Conservation (phyloP, 345 rosid genomes). For the Eucalyptus grandis region DNA sequence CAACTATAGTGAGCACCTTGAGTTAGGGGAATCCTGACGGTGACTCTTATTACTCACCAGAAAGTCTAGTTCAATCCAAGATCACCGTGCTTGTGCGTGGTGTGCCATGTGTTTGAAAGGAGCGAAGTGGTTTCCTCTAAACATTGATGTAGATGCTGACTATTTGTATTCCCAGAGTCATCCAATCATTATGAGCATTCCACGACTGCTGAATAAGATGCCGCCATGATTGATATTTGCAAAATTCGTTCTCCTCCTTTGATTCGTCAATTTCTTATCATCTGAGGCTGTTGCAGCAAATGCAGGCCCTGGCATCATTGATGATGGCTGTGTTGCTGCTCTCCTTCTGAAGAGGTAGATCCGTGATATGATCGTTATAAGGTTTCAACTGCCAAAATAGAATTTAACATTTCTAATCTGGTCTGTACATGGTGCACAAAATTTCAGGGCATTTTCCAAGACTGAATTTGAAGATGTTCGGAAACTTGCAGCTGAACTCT, state of each 20-base stretch:
- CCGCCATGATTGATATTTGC: not conserved
- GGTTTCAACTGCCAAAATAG: not conserved
- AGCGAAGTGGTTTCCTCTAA: not conserved
- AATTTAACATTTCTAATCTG: not conserved
- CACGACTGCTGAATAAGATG: not conserved
- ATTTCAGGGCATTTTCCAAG: constrained; percentile 58
- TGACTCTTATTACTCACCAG: not conserved
- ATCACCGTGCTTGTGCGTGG: not conserved
- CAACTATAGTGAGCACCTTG: not conserved
- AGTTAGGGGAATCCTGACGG: not conserved
- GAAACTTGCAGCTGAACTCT: constrained; percentile 87
- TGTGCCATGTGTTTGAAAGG: not conserved
- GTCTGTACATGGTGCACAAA: not conserved
- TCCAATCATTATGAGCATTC: not conserved
- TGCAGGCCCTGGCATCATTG: constrained; percentile 21
- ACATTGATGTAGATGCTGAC: not conserved
- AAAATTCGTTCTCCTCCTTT: not conserved
- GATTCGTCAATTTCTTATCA: not conserved
- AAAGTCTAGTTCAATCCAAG: not conserved
- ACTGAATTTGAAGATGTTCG: constrained; percentile 74
- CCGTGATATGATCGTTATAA: not conserved
- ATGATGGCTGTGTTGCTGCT: constrained; percentile 40
- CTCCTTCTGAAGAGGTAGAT: constrained; percentile 65
- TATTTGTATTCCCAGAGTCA: not conserved
- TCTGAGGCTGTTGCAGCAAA: not conserved